These are phyloP conservation scores for Quercus cerris DNA, from an alignment of 306 rosid species.

Conservation along the genomic window DNA sequence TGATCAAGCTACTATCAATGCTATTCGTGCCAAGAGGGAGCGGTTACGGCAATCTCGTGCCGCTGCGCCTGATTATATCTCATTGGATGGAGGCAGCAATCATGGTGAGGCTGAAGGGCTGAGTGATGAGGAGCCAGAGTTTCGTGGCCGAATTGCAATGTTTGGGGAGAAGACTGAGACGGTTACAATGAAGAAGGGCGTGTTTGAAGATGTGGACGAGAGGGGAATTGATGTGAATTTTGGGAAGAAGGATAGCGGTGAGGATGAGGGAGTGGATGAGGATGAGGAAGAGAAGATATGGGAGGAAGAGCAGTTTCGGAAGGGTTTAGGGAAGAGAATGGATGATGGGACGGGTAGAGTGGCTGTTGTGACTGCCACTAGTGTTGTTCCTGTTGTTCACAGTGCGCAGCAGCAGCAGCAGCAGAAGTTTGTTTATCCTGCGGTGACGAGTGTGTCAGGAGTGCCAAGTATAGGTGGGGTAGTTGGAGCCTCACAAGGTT, in stretches of 20 bases:
- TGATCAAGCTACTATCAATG: constrained; percentile 66
- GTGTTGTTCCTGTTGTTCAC: constrained; percentile 50
- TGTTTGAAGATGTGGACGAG: constrained; percentile 81
- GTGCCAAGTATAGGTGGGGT: constrained; percentile 65
- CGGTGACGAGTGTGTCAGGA: constrained; percentile 28
- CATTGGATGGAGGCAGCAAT: constrained; percentile 86
- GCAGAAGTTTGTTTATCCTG: constrained; percentile 42
- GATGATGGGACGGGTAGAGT: constrained; percentile 74
- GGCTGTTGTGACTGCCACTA: constrained; percentile 3
- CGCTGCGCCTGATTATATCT: constrained; percentile 67
- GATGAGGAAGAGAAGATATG: constrained; percentile 89
- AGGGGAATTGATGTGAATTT: constrained; percentile 36
- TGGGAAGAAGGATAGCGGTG: constrained; percentile 15
- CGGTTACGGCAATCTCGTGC: constrained; percentile 67
- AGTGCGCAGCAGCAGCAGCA: constrained; percentile 56
- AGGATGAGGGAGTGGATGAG: constrained; percentile 33
- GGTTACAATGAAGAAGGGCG: constrained; percentile 69
- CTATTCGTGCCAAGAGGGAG: constrained; percentile 77
- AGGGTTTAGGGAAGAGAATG: constrained; percentile 92
- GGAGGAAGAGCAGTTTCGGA: constrained; percentile 95
- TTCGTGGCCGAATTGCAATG: constrained; percentile 70
- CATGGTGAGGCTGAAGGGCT: constrained; percentile 85
- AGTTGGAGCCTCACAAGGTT: constrained; percentile 34
- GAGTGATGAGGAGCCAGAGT: constrained; percentile 92
- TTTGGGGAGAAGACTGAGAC: constrained; percentile 72